Percentiles rank a stretch among this genome's conserved stretches.
Evolutionary conservation across 768 basidiomycete species (phyloP).

Genomic region (Leccinellum luteum): DNA sequence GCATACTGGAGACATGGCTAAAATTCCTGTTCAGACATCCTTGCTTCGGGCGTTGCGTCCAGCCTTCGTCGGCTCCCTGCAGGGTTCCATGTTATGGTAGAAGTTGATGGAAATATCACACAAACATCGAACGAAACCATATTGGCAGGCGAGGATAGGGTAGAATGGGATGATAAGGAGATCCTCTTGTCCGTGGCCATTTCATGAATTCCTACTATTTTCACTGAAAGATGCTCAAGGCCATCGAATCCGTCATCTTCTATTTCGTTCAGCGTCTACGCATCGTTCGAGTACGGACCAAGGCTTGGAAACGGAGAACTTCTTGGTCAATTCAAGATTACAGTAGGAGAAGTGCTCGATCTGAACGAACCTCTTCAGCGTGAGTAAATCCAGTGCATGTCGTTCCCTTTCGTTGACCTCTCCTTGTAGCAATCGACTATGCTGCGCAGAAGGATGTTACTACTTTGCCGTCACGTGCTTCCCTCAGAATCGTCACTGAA

Average conservation of each 20-base stretch:
- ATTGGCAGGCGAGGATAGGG: not conserved
- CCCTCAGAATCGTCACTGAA: not conserved
- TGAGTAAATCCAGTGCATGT: not conserved
- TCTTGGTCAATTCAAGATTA: not conserved
- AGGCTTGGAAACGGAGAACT: not conserved
- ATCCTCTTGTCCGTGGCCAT: not conserved
- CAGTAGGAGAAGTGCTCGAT: not conserved
- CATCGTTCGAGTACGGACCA: not conserved
- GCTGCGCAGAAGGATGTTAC: not conserved
- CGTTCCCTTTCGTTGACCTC: not conserved
- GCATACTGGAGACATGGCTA: no score
- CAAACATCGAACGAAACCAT: not conserved
- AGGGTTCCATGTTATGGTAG: not conserved
- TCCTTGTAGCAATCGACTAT: not conserved
- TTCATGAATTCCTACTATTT: not conserved
- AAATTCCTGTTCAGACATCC: not conserved
- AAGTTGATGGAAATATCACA: not conserved
- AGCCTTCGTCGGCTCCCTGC: not conserved
- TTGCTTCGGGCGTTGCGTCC: not conserved
- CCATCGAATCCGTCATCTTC: not conserved
- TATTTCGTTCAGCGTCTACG: not conserved
- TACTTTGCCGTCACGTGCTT: not conserved
- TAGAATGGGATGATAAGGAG: not conserved
- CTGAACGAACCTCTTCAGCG: not conserved
- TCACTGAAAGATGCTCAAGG: not conserved